Conservation (phyloP, 352 stramenopile genomes). For the Phytophthora ohioensis region DNA sequence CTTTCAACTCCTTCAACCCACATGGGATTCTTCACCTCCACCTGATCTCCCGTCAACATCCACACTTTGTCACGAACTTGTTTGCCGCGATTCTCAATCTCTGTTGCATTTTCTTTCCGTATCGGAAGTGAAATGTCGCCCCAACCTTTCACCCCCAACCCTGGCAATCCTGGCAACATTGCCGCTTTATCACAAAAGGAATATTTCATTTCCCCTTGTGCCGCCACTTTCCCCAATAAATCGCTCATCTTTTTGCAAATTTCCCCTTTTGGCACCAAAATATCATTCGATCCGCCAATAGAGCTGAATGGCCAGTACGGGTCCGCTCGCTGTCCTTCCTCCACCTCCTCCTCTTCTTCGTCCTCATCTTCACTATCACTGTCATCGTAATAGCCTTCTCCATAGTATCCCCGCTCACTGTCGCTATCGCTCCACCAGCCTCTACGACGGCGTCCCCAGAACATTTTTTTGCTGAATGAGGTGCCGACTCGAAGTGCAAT, state of each 20-base stretch:
- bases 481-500: no score
- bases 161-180: constrained; percentile 9
- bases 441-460: neutral
- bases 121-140: constrained; percentile 10
- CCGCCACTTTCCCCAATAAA: constrained; percentile 9
- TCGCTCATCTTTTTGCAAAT: constrained; percentile 5
- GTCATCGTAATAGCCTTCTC: neutral
- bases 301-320: constrained; percentile 3
- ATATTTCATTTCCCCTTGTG: neutral
- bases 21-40: constrained; percentile 22
- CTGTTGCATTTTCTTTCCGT: neutral
- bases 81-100: constrained; percentile 5
- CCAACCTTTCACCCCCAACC: constrained; percentile 11
- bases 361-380: neutral
- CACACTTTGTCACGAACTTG: constrained; percentile 9
- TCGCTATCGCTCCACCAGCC: neutral
- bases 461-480: neutral
- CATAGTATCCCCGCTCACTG: neutral
- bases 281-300: neutral
- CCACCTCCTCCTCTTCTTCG: neutral
- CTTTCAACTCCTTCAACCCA: constrained; percentile 13
- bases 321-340: neutral
- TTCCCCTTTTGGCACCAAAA: constrained; percentile 10
- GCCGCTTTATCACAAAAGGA: constrained; percentile 3
- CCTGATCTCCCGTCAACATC: constrained; percentile 6